Percentiles rank a stretch among this genome's conserved stretches.
Evolutionary conservation across 352 stramenopile species (phyloP).

Genomic region (Pythium periplocum): DNA sequence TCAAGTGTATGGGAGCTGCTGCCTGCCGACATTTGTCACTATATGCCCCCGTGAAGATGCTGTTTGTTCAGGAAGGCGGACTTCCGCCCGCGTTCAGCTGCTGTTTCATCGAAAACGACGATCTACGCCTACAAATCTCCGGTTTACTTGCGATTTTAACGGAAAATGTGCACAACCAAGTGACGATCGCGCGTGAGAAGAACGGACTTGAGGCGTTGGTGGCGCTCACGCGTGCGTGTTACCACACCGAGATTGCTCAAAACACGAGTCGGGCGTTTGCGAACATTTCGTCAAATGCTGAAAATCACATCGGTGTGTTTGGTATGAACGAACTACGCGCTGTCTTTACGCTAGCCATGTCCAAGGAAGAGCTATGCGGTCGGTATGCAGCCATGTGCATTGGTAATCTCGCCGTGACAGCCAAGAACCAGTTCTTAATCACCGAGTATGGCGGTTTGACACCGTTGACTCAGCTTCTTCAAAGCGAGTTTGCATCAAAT

Average conservation of each 20-base stretch:
- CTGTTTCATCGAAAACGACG: slow-evolving; percentile 54
- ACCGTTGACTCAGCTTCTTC: slow-evolving; percentile 77
- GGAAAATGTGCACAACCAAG: slow-evolving; percentile 90
- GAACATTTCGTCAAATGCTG: slow-evolving; percentile 89
- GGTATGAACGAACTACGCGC: slow-evolving; percentile 57
- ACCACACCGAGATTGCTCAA: slow-evolving; percentile 76
- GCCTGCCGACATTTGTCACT: slow-evolving; percentile 88
- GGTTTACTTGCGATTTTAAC: slow-evolving; percentile 88
- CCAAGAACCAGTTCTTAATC: slow-evolving; percentile 89
- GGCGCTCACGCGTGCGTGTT: slow-evolving; percentile 43
- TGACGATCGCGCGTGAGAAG: slow-evolving; percentile 77
- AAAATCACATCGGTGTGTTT: slow-evolving; percentile 90
- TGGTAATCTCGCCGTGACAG: slow-evolving; percentile 90
- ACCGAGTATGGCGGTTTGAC: slow-evolving; percentile 79
- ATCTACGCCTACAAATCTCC: slow-evolving; percentile 87
- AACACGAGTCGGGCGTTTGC: slow-evolving; percentile 89
- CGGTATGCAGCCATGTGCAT: slow-evolving; percentile 91
- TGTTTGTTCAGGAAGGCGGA: slow-evolving; percentile 65
- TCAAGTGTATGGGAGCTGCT: slow-evolving; percentile 86
- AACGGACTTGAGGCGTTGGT: slow-evolving; percentile 60
- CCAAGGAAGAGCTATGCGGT: slow-evolving; percentile 78
- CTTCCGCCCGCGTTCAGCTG: slow-evolving; percentile 60
- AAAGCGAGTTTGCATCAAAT: slow-evolving; percentile 57
- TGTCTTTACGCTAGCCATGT: slow-evolving; percentile 63
- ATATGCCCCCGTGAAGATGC: slow-evolving; percentile 54